These are phyloP conservation scores for Rosa persica DNA, from an alignment of 306 rosid species.

Conservation along the genomic window DNA sequence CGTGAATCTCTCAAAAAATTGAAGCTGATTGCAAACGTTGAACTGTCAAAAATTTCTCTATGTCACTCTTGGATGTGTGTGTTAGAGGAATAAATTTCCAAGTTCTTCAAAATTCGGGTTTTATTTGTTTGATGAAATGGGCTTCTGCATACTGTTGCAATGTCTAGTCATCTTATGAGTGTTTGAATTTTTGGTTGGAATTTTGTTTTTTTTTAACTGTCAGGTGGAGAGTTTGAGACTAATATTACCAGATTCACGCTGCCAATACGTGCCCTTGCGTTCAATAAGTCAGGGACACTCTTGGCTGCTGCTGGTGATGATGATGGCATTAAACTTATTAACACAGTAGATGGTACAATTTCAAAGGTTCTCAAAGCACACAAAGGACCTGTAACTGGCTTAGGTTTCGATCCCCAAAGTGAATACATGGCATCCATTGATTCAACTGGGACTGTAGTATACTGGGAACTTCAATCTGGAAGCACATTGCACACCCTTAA, in stretches of 20 bases:
- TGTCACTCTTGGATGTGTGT: neutral
- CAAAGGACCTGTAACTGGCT: conserved; percentile 72
- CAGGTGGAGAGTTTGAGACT: conserved; percentile 95
- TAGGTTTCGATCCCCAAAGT: conserved; percentile 82
- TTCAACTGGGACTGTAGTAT: conserved; percentile 70
- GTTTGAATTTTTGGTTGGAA: neutral
- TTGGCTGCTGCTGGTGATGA: conserved; percentile 98
- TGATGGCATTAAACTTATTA: conserved; percentile 89
- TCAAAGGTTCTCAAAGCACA: conserved; percentile 95
- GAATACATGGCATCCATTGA: conserved; percentile 90
- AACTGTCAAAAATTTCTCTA: neutral
- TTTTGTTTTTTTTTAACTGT: neutral
- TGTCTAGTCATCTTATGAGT: neutral
- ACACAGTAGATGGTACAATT: conserved; percentile 87
- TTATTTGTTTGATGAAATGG: neutral
- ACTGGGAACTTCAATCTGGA: conserved; percentile 89
- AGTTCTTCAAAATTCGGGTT: neutral
- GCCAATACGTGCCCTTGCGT: conserved; percentile 79
- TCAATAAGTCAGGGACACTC: conserved; percentile 84
- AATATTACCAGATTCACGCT: conserved; percentile 91
- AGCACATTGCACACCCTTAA: conserved; percentile 64
- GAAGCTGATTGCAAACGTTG: neutral
- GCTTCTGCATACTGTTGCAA: neutral
- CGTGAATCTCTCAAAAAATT: neutral
- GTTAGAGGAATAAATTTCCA: neutral